These are phyloP conservation scores for Komagataella pastoris DNA, from an alignment of 805 yeast species.

Conservation along the genomic window DNA sequence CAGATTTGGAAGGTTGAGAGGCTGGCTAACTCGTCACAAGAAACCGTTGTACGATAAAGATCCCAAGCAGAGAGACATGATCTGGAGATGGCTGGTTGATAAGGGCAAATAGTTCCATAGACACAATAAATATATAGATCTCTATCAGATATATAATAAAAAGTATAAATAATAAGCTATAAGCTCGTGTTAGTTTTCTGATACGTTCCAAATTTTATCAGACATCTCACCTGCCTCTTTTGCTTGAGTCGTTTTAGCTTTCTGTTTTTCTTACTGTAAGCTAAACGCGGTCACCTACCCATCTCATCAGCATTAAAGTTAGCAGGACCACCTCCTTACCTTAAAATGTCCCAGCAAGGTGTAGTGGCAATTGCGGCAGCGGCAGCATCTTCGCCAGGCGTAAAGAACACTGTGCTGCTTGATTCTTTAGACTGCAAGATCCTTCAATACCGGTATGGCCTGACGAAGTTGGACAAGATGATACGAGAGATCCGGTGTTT, in stretches of 20 bases:
- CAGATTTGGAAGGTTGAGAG: background rate
- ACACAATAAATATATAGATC: background rate
- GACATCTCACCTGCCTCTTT: background rate
- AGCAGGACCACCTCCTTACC: background rate
- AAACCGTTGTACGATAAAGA: slow-evolving; percentile 9
- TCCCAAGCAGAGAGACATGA: slow-evolving; percentile 26
- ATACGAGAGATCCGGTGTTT: slow-evolving; percentile 19
- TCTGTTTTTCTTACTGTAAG: background rate
- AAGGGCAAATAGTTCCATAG: slow-evolving; percentile 20
- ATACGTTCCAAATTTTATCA: background rate
- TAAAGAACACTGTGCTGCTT: slow-evolving; percentile 20
- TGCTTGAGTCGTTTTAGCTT: background rate
- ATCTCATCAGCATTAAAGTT: background rate
- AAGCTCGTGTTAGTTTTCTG: background rate
- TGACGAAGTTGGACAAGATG: slow-evolving; percentile 28
- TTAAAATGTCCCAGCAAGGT: background rate
- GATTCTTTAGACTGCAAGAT: slow-evolving; percentile 42
- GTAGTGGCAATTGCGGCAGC: slow-evolving; percentile 20
- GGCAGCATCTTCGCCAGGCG: slow-evolving; percentile 17
- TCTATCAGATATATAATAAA: slow-evolving; percentile 1
- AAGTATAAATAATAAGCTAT: background rate
- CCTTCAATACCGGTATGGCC: slow-evolving; percentile 44
- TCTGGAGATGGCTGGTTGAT: slow-evolving; percentile 43
- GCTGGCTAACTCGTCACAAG: background rate
- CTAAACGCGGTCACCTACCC: background rate